phyloP scores from a whole-genome alignment of 306 rosid genomes.

The Pachyrhizus erosus region DNA sequence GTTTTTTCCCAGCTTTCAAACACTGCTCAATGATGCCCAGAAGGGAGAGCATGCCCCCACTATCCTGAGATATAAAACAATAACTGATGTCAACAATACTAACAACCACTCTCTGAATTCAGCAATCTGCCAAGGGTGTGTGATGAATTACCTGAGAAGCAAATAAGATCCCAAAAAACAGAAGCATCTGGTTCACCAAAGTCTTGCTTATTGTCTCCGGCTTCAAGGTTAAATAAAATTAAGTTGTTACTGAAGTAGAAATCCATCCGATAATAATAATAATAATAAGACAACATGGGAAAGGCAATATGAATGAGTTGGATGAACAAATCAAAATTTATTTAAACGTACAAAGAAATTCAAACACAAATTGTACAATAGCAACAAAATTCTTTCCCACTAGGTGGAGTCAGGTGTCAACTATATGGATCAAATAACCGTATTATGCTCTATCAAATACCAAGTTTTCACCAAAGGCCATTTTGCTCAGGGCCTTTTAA shows the following conservation, averaged over 20 bases:
- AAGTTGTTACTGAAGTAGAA: conserved; percentile 50
- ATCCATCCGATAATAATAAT: conserved; percentile 20
- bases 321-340: conserved; percentile 24
- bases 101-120: conserved; percentile 31
- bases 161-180: conserved; percentile 84
- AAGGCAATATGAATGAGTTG: conserved; percentile 8
- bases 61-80: conserved; percentile 66
- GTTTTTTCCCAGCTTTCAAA: conserved; percentile 93
- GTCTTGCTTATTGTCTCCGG: conserved; percentile 95
- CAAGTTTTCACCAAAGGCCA: conserved; percentile 13
- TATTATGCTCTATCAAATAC: not conserved
- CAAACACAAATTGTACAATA: conserved; percentile 14
- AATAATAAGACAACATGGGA: conserved; percentile 16
- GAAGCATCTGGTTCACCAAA: conserved; percentile 98
- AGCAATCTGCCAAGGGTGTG: conserved; percentile 31
- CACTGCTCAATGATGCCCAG: conserved; percentile 88
- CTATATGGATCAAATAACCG: not conserved
- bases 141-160: conserved; percentile 83
- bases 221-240: conserved; percentile 67
- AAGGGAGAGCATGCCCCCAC: conserved; percentile 85
- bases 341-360: conserved; percentile 1
- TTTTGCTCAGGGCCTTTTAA: not conserved
- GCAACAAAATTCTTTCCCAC: not conserved
- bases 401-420: not conserved
- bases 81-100: conserved; percentile 45